Conservation (phyloP, 2,329 filamentous ascomycete species). For the Colletotrichum godetiae region DNA sequence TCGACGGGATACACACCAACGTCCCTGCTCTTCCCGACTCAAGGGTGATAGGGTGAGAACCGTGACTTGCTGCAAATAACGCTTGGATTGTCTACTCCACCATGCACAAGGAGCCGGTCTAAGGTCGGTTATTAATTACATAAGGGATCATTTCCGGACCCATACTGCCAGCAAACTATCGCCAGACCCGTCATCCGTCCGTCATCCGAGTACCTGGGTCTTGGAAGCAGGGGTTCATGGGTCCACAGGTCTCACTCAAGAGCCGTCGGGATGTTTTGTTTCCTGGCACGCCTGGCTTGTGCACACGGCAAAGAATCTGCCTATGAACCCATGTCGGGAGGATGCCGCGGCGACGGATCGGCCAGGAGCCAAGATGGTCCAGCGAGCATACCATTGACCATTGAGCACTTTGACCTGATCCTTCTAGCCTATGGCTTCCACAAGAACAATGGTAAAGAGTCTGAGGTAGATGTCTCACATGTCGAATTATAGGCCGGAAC, state of each 20-base stretch:
- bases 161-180: neutral
- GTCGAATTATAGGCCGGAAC: neutral
- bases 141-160: neutral
- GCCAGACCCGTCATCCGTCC: neutral
- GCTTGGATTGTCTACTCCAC: neutral
- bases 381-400: neutral
- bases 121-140: neutral
- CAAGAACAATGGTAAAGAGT: neutral
- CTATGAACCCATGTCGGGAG: neutral
- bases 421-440: neutral
- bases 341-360: neutral
- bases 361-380: neutral
- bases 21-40: neutral
- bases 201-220: neutral
- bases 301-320: slow-evolving; percentile 1
- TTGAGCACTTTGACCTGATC: neutral
- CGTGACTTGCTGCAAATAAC: neutral
- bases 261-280: neutral
- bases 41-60: neutral
- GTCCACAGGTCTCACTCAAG: neutral
- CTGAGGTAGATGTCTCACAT: neutral
- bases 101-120: neutral
- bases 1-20: neutral
- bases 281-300: slow-evolving; percentile 3
- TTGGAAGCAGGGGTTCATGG: neutral